phyloP scores from a whole-genome alignment of 148 eudicot genomes.

The Dysphania ambrosioides region DNA sequence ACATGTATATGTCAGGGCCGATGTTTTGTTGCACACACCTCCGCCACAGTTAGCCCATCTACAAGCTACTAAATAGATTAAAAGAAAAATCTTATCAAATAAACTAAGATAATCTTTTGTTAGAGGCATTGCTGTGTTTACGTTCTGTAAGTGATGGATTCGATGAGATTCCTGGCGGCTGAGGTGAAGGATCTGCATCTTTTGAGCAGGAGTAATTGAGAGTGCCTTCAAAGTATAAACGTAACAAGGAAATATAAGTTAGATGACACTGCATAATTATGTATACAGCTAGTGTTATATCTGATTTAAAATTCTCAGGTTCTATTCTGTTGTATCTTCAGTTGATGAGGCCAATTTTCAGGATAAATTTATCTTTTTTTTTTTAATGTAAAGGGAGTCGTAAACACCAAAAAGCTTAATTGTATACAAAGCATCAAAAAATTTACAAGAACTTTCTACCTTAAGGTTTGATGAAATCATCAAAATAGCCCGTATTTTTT shows the following conservation, averaged over 20 bases:
- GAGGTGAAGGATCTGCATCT: slow-evolving; percentile 38
- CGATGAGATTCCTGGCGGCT: slow-evolving; percentile 15
- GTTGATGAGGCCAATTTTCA: background rate
- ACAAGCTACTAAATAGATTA: slow-evolving; percentile 56
- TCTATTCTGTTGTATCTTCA: background rate
- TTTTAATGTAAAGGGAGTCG: too few species aligned
- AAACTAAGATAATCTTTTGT: background rate
- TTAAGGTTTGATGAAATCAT: too few species aligned
- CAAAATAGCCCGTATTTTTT: too few species aligned
- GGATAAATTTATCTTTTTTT: too few species aligned
- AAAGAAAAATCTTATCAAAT: background rate
- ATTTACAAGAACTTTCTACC: too few species aligned
- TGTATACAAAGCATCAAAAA: too few species aligned
- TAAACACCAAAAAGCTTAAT: too few species aligned
- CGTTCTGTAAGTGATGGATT: slow-evolving; percentile 49
- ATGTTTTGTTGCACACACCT: slow-evolving; percentile 64
- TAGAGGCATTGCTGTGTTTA: slow-evolving; percentile 20
- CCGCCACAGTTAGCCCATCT: slow-evolving; percentile 67
- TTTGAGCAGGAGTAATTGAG: slow-evolving; percentile 31
- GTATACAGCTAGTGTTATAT: background rate
- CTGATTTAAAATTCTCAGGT: background rate
- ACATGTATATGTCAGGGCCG: slow-evolving; percentile 40
- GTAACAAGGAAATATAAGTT: background rate
- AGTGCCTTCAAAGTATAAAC: slow-evolving; percentile 19
- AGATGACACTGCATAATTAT: background rate